Evolutionary conservation across 768 basidiomycete species (phyloP).

Genomic region (Boletales sp.): DNA sequence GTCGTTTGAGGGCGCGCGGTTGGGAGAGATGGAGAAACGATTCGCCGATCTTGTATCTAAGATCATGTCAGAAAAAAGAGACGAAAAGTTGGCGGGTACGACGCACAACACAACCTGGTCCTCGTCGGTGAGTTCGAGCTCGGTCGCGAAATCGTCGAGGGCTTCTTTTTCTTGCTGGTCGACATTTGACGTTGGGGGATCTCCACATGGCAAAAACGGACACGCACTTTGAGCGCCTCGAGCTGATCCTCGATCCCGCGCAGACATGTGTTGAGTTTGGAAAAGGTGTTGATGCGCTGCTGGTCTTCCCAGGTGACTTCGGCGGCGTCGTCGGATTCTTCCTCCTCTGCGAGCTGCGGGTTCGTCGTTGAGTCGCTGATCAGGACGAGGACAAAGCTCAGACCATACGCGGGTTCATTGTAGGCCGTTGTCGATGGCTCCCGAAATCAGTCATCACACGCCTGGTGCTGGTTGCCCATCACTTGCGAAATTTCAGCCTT

Average conservation of each 20-base stretch:
- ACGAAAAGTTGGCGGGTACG: neutral
- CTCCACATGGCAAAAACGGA: neutral
- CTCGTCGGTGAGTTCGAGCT: constrained; percentile 87
- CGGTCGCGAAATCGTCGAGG: constrained; percentile 81
- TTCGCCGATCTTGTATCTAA: constrained; percentile 87
- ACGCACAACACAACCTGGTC: constrained; percentile 73
- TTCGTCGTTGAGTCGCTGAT: no score
- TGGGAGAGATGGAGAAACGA: constrained; percentile 80
- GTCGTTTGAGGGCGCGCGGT: constrained; percentile 60
- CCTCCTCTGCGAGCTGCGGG: constrained; percentile 64
- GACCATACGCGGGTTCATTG: constrained; percentile 59
- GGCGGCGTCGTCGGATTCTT: constrained; percentile 68
- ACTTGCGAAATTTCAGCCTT: no score
- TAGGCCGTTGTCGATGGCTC: neutral
- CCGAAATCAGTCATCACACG: no score
- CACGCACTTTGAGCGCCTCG: constrained; percentile 62
- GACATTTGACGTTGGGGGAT: neutral
- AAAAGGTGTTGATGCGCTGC: constrained; percentile 87
- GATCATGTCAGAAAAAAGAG: neutral
- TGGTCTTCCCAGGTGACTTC: constrained; percentile 94
- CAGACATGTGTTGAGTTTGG: constrained; percentile 82
- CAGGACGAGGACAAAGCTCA: no score
- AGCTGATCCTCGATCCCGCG: constrained; percentile 70
- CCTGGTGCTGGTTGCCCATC: no score
- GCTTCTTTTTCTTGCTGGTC: constrained; percentile 90